Evolutionary conservation across 805 yeast genomes (phyloP).

Genomic region (Metschnikowia peoriensis): DNA sequence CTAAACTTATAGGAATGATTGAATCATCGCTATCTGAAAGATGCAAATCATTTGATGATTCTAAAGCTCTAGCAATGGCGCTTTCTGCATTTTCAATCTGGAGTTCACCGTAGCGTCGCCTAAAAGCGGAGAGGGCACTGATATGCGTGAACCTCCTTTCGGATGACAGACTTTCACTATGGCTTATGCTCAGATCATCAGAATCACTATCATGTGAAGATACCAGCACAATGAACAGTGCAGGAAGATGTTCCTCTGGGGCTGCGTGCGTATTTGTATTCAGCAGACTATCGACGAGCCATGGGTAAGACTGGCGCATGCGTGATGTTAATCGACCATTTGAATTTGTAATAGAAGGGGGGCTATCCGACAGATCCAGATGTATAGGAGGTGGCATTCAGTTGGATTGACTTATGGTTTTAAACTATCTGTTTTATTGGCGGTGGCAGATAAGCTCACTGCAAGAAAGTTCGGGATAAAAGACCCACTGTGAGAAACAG

Average conservation of each 20-base stretch:
- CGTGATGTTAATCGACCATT: not conserved
- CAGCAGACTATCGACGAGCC: not conserved
- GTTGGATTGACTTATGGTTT: not conserved
- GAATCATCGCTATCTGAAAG: not conserved
- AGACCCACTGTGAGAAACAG: no score
- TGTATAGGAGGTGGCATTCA: slow-evolving; percentile 2
- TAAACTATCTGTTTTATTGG: not conserved
- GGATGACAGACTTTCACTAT: slow-evolving; percentile 1
- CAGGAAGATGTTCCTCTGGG: not conserved
- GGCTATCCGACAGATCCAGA: not conserved
- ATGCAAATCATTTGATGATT: not conserved
- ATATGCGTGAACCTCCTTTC: not conserved
- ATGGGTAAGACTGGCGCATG: no score
- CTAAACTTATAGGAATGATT: not conserved
- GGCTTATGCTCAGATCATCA: slow-evolving; percentile 1
- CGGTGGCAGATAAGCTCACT: not conserved
- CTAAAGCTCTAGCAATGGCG: not conserved
- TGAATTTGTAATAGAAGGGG: not conserved
- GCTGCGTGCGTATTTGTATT: not conserved
- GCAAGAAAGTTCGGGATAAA: not conserved
- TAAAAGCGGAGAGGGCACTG: not conserved
- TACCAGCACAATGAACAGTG: not conserved
- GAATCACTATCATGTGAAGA: slow-evolving; percentile 4
- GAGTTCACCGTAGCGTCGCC: not conserved
- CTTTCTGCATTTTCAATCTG: not conserved